Conservation (phyloP, 2,329 filamentous ascomycete species). For the Thermothelomyces thermophilus region DNA sequence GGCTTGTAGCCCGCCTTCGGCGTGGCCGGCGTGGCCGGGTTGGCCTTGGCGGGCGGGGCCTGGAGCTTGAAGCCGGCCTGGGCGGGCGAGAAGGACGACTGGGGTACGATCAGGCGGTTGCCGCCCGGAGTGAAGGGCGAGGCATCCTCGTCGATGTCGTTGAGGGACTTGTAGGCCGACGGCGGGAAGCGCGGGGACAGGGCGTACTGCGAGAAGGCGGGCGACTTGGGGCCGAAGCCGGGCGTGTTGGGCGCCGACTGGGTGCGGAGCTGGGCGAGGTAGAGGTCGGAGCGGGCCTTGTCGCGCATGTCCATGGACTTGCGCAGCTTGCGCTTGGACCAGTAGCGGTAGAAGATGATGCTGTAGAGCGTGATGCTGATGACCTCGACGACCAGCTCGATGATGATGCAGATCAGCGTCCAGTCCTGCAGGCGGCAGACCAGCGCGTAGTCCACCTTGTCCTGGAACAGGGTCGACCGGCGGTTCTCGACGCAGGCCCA, state of each 20-base stretch:
- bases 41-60: conserved; percentile 72
- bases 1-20: conserved; percentile 51
- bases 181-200: conserved; percentile 57
- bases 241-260: conserved; percentile 95
- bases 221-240: conserved; percentile 69
- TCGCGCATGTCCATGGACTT: conserved; percentile 97
- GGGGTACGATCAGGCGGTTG: conserved; percentile 51
- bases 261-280: conserved; percentile 74
- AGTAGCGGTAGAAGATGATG: conserved; percentile 94
- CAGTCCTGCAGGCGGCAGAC: conserved; percentile 91
- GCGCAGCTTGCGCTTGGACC: conserved; percentile 87
- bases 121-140: conserved; percentile 48
- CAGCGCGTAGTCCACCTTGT: conserved; percentile 81
- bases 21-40: conserved; percentile 65
- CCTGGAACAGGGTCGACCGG: conserved; percentile 66
- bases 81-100: conserved; percentile 52
- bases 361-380: conserved; percentile 90
- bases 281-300: conserved; percentile 87
- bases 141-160: conserved; percentile 31
- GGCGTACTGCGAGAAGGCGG: conserved; percentile 46
- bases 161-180: conserved; percentile 42
- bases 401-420: conserved; percentile 92
- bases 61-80: conserved; percentile 68
- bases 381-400: conserved; percentile 88
- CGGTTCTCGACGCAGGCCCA: conserved; percentile 95